Evolutionary conservation across 768 basidiomycete genomes (phyloP), one percentile per base, ranked within the genome.

Genomic region (Baorangia bicolor): DNA sequence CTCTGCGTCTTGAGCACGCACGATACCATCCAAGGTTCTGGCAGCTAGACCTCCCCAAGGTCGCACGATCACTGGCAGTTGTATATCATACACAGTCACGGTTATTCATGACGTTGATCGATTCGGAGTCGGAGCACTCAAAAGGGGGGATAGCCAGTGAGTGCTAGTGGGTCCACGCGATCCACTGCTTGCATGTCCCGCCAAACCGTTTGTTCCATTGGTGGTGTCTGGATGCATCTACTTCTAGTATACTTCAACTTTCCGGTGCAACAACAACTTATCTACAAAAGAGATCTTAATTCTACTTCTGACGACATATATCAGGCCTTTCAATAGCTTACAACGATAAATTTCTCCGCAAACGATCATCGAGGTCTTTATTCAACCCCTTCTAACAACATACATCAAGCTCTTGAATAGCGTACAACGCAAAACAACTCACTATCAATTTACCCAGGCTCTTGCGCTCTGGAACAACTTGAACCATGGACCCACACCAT

Each of bases 21-120:
- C 97, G 69, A 98, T 98, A 67, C 98, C 97, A 44, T 98, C 97
- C 55, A 99, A 79, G n/a, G 94, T 96, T 68, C 92, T 85, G 21
- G 97, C 97, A 53, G 97, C 96, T 44, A 97, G 97, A 73, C n/a
- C n/a, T n/a, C n/a, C n/a, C n/a, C n/a, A n/a, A n/a, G 57, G 97
- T 99, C 33, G 97, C 97, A 55, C 97, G 97, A 82, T 99, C 97
- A 74, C 98, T 99, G n/a, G n/a, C n/a, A n/a, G n/a, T n/a, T n/a
- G n/a, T n/a, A n/a, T n/a, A n/a, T n/a, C n/a, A n/a, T n/a, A n/a
- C n/a, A n/a, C n/a, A n/a, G n/a, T n/a, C n/a, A n/a, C n/a, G n/a
- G n/a, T n/a, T n/a, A n/a, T n/a, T n/a, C n/a, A n/a, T n/a, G n/a
- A n/a, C n/a, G n/a, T n/a, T n/a, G n/a, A n/a, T n/a, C n/a, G n/a